Evolutionary conservation across 2,329 filamentous ascomycete genomes (phyloP).

Genomic region (Penicillium olsonii): DNA sequence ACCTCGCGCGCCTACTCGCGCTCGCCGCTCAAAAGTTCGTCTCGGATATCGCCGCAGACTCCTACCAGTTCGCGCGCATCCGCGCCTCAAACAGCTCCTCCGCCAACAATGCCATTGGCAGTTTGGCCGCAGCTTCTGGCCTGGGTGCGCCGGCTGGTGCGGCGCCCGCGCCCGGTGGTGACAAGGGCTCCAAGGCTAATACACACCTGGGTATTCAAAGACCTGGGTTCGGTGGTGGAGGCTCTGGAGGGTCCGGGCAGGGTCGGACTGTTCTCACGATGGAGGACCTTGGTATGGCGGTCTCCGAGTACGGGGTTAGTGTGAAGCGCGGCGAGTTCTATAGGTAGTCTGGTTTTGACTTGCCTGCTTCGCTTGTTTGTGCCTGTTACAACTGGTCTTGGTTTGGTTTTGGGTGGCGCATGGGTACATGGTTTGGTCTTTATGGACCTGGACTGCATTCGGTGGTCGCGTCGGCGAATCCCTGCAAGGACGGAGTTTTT

Average conservation of each 20-base stretch:
- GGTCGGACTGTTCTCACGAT: conserved; percentile 95
- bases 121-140: conserved; percentile 67
- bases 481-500: conserved; percentile 18
- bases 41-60: conserved; percentile 93
- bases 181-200: conserved; percentile 49
- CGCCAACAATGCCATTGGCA: conserved; percentile 88
- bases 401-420: neutral
- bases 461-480: conserved; percentile 3
- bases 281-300: conserved; percentile 98
- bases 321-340: conserved; percentile 98
- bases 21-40: conserved; percentile 99
- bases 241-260: conserved; percentile 77
- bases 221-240: conserved; percentile 81
- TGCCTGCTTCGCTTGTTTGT: neutral
- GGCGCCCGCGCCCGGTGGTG: conserved; percentile 46
- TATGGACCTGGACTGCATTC: conserved; percentile 12
- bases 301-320: conserved; percentile 96
- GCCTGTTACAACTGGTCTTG: neutral
- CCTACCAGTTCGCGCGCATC: conserved; percentile 96
- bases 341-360: conserved; percentile 9
- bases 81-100: conserved; percentile 85
- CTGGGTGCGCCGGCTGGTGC: conserved; percentile 58
- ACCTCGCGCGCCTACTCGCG: conserved; percentile 87
- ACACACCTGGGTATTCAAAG: conserved; percentile 71
- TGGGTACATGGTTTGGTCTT: conserved; percentile 3